Conservation (phyloP, 495 filamentous ascomycete genomes). For the Penicillium argentinense region DNA sequence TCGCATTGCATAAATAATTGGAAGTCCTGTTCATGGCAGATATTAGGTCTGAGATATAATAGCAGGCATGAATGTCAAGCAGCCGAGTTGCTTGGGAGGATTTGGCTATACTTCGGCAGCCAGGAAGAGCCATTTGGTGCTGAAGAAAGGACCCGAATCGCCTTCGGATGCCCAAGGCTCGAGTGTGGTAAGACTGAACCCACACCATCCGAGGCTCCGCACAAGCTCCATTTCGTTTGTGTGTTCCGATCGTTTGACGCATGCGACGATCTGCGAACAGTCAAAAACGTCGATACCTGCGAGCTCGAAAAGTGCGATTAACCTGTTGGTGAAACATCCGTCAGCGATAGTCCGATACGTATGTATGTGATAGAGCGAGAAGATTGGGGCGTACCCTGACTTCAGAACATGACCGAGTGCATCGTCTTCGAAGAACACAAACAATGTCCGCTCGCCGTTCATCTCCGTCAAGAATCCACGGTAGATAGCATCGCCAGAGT, state of each 20-base stretch:
- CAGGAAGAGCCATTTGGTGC: conserved; percentile 79
- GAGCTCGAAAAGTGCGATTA: conserved; percentile 90
- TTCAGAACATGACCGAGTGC: conserved; percentile 75
- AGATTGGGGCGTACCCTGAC: conserved; percentile 87
- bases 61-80: too few species aligned
- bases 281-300: conserved; percentile 65
- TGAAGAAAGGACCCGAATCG: conserved; percentile 53
- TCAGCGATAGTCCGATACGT: too few species aligned
- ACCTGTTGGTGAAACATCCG: conserved; percentile 45
- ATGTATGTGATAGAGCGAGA: too few species aligned
- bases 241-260: conserved; percentile 65
- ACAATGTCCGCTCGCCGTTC: conserved; percentile 68
- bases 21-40: background rate
- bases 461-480: conserved; percentile 73
- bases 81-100: too few species aligned
- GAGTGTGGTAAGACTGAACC: conserved; percentile 78
- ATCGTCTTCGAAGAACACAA: conserved; percentile 79
- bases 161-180: conserved; percentile 60
- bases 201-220: conserved; percentile 87
- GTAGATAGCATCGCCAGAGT: conserved; percentile 76
- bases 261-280: conserved; percentile 77
- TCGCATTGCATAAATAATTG: background rate
- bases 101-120: conserved; percentile 73
- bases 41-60: background rate
- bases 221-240: conserved; percentile 63